These are phyloP conservation scores for Polytolypa hystricis DNA, from an alignment of 2,329 filamentous ascomycete genomes.

Conservation along the genomic window DNA sequence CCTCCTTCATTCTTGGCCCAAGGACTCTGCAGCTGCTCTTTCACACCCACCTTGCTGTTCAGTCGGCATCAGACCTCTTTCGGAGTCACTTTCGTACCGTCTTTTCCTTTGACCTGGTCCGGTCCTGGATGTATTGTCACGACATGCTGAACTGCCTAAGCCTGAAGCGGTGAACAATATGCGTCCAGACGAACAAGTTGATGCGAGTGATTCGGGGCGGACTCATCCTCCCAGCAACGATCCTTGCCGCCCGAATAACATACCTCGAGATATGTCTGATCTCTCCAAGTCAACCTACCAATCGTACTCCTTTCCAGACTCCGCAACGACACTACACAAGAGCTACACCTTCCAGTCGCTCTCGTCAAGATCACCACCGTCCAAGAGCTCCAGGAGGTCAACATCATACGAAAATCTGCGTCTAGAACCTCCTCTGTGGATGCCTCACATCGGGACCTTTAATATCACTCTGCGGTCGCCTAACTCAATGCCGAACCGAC, in stretches of 20 bases:
- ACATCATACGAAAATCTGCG: not conserved
- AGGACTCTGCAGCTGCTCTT: too few relatives aligned
- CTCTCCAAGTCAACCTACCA: not conserved
- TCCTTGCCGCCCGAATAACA: not conserved
- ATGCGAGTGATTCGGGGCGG: not conserved
- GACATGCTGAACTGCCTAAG: not conserved
- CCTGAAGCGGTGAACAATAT: not conserved
- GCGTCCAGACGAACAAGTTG: not conserved
- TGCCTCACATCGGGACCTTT: not conserved
- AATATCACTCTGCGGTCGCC: not conserved
- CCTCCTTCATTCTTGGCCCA: too few relatives aligned
- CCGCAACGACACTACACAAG: not conserved
- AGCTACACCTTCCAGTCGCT: not conserved
- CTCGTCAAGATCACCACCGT: not conserved
- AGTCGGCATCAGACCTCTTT: too few relatives aligned
- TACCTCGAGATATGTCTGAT: not conserved
- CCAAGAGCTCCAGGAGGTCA: not conserved
- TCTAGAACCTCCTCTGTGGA: not conserved
- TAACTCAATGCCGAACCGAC: conserved; percentile 20
- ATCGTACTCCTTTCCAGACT: not conserved
- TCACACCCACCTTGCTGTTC: too few relatives aligned
- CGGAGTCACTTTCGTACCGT: not conserved
- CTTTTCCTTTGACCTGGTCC: not conserved
- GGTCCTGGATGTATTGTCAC: not conserved
- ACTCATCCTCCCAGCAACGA: not conserved